Conservation (phyloP, 2,329 filamentous ascomycete species). For the Fusarium vanettenii region DNA sequence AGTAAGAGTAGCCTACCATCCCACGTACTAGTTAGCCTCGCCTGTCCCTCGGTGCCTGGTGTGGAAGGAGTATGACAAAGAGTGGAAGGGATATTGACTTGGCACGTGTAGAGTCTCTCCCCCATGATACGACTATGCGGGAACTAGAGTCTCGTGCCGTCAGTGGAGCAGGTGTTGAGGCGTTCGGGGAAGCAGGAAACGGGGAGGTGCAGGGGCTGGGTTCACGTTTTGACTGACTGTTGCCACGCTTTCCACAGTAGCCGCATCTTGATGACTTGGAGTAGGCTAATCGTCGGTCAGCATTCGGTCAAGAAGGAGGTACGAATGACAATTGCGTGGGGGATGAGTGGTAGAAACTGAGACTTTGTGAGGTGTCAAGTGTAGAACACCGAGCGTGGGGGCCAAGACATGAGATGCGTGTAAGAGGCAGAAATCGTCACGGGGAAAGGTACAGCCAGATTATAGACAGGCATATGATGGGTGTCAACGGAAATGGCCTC, state of each 20-base stretch:
- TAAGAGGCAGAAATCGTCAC: not conserved
- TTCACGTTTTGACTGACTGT: slow-evolving; percentile 63
- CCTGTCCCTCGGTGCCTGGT: not conserved
- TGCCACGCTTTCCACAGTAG: slow-evolving; percentile 61
- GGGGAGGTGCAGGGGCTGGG: slow-evolving; percentile 22
- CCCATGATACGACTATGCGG: slow-evolving; percentile 10
- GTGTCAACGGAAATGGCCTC: not conserved
- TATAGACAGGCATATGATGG: not conserved
- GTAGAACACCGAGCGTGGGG: slow-evolving; percentile 25
- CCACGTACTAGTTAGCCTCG: slow-evolving; percentile 39
- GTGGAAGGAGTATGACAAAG: not conserved
- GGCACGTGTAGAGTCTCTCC: slow-evolving; percentile 8
- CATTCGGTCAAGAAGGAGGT: slow-evolving; percentile 17
- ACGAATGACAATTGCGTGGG: slow-evolving; percentile 33
- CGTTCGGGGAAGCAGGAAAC: not conserved
- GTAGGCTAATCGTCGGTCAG: slow-evolving; percentile 56
- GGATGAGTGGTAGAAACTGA: slow-evolving; percentile 30
- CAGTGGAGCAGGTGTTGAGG: slow-evolving; percentile 9
- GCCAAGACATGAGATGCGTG: slow-evolving; percentile 2
- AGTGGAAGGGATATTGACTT: not conserved
- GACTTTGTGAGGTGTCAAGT: slow-evolving; percentile 21
- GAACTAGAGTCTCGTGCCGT: slow-evolving; percentile 6
- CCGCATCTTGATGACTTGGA: slow-evolving; percentile 64
- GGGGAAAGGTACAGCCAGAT: not conserved
- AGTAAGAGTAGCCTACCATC: slow-evolving; percentile 76